Conservation (phyloP, 225 moss, liverwort and hornwort species). For the Antitrichia curtipendula region DNA sequence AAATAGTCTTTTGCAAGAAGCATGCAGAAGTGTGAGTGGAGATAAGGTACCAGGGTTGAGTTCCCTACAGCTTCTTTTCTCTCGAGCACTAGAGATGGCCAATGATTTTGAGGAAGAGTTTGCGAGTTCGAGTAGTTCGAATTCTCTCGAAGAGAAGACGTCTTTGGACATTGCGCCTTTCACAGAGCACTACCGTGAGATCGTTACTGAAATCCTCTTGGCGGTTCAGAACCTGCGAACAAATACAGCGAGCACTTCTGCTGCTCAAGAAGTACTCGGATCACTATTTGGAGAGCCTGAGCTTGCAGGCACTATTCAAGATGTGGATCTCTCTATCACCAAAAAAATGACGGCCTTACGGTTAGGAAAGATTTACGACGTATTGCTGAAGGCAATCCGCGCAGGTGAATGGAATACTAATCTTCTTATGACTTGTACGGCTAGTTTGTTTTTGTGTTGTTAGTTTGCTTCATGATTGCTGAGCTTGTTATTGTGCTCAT, state of each 20-base stretch:
- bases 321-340: constrained; percentile 36
- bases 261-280: constrained; percentile 14
- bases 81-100: constrained; percentile 39
- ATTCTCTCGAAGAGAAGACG: not conserved
- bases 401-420: constrained; percentile 17
- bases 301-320: constrained; percentile 36
- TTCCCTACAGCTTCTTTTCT: constrained; percentile 44
- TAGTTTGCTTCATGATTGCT: not conserved
- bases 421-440: not conserved
- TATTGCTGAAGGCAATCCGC: constrained; percentile 27
- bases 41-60: constrained; percentile 36
- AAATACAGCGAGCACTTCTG: not conserved
- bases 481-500: not conserved
- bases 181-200: constrained; percentile 24
- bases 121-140: not conserved
- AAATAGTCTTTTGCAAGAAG: constrained; percentile 15
- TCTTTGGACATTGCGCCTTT: constrained; percentile 15
- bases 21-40: constrained; percentile 9
- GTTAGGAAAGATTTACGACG: constrained; percentile 38
- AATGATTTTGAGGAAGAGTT: constrained; percentile 32
- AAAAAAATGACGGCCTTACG: constrained; percentile 56
- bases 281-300: constrained; percentile 12
- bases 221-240: constrained; percentile 59
- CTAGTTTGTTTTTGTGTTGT: not conserved
- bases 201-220: constrained; percentile 51